Base-by-base conservation (phyloP, 2,329 filamentous ascomycete genomes). In the Hirsutella thompsonii region DNA sequence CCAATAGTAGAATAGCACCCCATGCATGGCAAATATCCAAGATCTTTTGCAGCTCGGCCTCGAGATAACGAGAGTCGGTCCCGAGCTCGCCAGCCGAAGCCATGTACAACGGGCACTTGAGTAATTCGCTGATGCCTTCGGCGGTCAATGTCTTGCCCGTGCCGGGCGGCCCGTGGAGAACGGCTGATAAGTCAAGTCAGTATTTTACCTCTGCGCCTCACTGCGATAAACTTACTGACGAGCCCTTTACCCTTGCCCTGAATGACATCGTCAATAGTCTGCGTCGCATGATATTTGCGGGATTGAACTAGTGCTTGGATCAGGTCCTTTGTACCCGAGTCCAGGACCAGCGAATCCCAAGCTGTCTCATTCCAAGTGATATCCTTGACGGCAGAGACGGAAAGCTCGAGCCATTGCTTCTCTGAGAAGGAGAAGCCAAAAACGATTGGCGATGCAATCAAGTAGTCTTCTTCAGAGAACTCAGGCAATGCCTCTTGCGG, bases 61-160 rank as follows among this genome's bases (percentile, higher is more conserved):
- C 87, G 1, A 94, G 73, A 10, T 70, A 76, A 8, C 76, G 70
- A 0, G 83, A 79, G 54, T 89, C 82, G 1, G 83, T 89, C 16
- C 86, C 85, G 0, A 94, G 70, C 58, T 93, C 86, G 21, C 85
- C 86, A 0, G 83, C 83, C 3, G 80, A 84, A 20, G 86, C 83
- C 69, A 84, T 85, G 58, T 93, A 93, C 0, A 94, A 64, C 0
- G 87, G 88, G 41, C 83, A 83, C 53, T 81, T 80, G 40, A 93
- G 76, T 11, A 89, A 70, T 55, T 93, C 87, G 9, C 83, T 84
- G 46, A 94, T 90, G 10, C 82, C 83, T 56, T 94, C 86, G 1
- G 85, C 87, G 0, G 88, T 94, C 5, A 94, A 69, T 0, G 87
- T 93, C 63, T 94, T 94, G 39, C 88, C 88, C 0, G 87, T 90